Evolutionary conservation across 495 filamentous ascomycete species (phyloP).

Genomic region (Trichoderma reesei): DNA sequence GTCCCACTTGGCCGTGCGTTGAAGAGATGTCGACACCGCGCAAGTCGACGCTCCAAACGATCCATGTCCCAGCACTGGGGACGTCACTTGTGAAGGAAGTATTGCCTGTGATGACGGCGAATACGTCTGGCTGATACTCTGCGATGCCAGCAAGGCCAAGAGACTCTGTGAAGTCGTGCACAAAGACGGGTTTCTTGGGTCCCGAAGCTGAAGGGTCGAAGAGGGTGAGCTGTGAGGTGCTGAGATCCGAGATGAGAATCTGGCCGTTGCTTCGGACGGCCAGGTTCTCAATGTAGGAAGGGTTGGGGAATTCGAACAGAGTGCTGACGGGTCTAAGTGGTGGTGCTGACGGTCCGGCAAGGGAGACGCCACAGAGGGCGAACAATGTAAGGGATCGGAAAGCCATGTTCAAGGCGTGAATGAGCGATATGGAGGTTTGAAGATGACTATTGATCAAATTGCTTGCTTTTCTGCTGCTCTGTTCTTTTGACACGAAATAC

Average conservation of each 20-base stretch:
- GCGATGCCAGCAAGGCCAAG: slow-evolving; percentile 24
- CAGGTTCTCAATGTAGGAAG: slow-evolving; percentile 28
- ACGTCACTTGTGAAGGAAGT: slow-evolving; percentile 17
- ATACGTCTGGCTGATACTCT: slow-evolving; percentile 25
- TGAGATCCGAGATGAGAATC: slow-evolving; percentile 24
- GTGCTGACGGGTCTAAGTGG: slow-evolving; percentile 17
- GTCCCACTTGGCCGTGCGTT: not conserved
- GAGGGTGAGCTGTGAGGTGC: slow-evolving; percentile 17
- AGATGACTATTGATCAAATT: not conserved
- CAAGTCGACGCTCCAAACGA: slow-evolving; percentile 17
- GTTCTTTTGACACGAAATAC: too few species aligned
- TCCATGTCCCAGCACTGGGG: slow-evolving; percentile 20
- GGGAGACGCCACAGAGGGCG: not conserved
- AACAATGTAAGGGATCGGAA: not conserved
- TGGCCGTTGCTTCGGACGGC: slow-evolving; percentile 28
- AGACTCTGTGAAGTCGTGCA: slow-evolving; percentile 21
- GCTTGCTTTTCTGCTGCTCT: not conserved
- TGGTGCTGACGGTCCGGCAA: not conserved
- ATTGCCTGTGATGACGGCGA: slow-evolving; percentile 24
- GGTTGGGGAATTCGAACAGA: slow-evolving; percentile 15
- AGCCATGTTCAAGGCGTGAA: not conserved
- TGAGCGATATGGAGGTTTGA: not conserved
- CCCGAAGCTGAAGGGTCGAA: slow-evolving; percentile 14
- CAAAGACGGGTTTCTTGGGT: slow-evolving; percentile 18
- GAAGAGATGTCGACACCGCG: not conserved